Evolutionary conservation across 2,329 filamentous ascomycete species (phyloP).

Genomic region (Ceratocystis lukuohia): DNA sequence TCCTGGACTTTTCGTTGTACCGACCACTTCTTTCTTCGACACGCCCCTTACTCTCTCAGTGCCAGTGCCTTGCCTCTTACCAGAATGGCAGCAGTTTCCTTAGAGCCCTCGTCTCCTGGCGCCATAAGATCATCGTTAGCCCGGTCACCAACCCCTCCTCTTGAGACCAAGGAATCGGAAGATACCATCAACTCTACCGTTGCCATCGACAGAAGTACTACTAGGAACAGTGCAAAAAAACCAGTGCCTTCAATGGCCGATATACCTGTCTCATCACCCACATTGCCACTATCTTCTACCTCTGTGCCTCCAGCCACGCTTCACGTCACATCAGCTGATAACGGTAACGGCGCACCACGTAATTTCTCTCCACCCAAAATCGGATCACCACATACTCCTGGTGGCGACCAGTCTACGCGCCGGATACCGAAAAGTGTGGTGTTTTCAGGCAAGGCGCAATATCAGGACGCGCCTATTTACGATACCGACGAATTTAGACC

Average conservation of each 20-base stretch:
- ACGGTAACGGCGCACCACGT: not conserved
- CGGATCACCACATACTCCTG: conserved; percentile 32
- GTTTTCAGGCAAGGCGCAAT: conserved; percentile 44
- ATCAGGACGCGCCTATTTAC: conserved; percentile 40
- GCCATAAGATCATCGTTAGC: conserved; percentile 37
- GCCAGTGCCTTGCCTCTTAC: not conserved
- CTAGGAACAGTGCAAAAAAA: conserved; percentile 26
- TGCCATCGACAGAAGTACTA: conserved; percentile 29
- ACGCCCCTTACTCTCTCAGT: not conserved
- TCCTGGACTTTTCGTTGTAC: not conserved
- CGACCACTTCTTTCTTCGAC: not conserved
- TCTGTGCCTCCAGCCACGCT: not conserved
- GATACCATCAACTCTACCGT: conserved; percentile 26
- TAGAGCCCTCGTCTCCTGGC: conserved; percentile 6
- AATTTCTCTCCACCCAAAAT: conserved; percentile 37
- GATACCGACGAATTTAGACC: conserved; percentile 26
- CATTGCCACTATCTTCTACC: not conserved
- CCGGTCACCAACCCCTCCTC: conserved; percentile 56
- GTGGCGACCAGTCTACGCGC: conserved; percentile 32
- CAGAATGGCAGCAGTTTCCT: conserved; percentile 9
- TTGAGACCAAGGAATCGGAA: conserved; percentile 32
- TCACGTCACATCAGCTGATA: not conserved
- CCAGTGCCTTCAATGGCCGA: not conserved
- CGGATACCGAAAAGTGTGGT: conserved; percentile 41
- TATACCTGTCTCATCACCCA: not conserved